Base-by-base conservation (phyloP, 495 filamentous ascomycete species). In the Lindgomyces ingoldianus region DNA sequence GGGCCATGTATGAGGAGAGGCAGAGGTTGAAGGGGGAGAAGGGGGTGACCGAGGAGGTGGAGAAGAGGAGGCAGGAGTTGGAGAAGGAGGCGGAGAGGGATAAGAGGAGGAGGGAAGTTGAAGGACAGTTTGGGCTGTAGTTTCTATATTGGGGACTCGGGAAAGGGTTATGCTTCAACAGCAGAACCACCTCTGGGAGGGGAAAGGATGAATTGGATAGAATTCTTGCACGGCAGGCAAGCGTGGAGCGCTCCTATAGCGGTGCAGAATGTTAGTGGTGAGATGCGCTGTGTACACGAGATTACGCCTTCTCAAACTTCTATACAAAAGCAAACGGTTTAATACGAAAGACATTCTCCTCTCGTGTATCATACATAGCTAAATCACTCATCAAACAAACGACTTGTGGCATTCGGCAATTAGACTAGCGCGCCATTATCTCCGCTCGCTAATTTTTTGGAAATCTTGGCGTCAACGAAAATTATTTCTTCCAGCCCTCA, bases 11-110 rank as follows among this genome's bases (percentile, higher is more conserved):
- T 70, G 93, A 96, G 77, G 94, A 89, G 60, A 81, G 94, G 56
- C 94, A 99, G 79, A 81, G 89, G 64, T 83, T 84, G 65, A 99
- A 98, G 78, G 86, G 91, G 18, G 81, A 88, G 63, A 99, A 98
- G 77, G 87, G 83, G 4, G 77, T 85, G 27, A 81, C 85, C 0
- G 94, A 98, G 73, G 83, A 82, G 18, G 84, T 79, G 12, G 77
- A 82, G 56, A 78, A 76, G 64, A 62, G 75, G 55, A 73, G 83
- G 52, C 84, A 88, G 75, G 68, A 78, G 49, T 67, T 85, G 50
- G 84, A 85, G 71, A 74, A 80, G 55, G 78, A 85, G 62, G 65
- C 60, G 18, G 58, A 72, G 59, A 68, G 67, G 64, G 70, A 73
- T 42, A 45, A 55, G 65, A 57, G 41, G 30, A 47, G 71, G 67